phyloP scores from a whole-genome alignment of 495 filamentous ascomycete species.

The Neurospora sp. region DNA sequence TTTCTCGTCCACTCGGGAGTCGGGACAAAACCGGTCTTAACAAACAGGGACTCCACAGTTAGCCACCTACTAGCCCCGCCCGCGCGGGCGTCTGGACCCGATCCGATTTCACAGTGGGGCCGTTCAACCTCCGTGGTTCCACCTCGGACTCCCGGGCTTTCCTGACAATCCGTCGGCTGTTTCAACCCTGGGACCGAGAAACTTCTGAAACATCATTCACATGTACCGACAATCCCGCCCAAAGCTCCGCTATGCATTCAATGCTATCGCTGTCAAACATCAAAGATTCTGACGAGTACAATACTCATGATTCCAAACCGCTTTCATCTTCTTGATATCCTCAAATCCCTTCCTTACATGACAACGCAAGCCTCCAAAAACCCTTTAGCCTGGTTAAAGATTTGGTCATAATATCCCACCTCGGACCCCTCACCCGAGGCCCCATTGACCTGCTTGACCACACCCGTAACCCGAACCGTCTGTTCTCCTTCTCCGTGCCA shows the following conservation, averaged over 20 bases:
- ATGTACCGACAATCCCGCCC: neutral
- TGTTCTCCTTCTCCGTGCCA: slow-evolving; percentile 85
- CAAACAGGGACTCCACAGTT: neutral
- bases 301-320: neutral
- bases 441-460: slow-evolving; percentile 40
- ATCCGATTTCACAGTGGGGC: too few relatives aligned
- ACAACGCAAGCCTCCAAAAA: slow-evolving; percentile 29
- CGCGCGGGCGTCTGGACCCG: neutral
- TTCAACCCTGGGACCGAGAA: neutral
- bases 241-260: neutral
- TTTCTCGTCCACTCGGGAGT: too few relatives aligned
- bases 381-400: slow-evolving; percentile 23
- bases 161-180: neutral
- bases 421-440: slow-evolving; percentile 23
- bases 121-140: neutral
- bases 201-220: neutral
- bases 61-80: neutral
- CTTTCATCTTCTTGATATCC: neutral
- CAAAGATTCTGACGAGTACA: neutral
- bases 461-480: slow-evolving; percentile 64
- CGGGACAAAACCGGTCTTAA: too few relatives aligned
- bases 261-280: neutral
- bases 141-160: neutral
- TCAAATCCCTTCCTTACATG: slow-evolving; percentile 24
- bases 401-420: slow-evolving; percentile 36